Percentiles rank a stretch among this genome's conserved stretches.
Conservation (phyloP, 441 rosid genomes). For the Macaranga tanarius region DNA sequence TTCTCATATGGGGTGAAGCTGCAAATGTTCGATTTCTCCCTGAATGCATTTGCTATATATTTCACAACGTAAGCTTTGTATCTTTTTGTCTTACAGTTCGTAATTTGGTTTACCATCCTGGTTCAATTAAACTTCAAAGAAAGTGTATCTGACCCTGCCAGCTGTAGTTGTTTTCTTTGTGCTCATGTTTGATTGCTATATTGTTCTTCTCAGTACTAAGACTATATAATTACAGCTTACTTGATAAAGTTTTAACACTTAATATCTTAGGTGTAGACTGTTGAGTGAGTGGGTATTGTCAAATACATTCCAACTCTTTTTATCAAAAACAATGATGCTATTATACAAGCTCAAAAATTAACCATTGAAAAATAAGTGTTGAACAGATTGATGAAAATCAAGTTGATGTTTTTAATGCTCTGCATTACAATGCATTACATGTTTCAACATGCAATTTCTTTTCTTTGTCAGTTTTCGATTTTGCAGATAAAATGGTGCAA, state of each 20-base stretch:
- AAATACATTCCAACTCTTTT: neutral
- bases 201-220: neutral
- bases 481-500: neutral
- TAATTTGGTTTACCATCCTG: neutral
- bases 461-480: neutral
- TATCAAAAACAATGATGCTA: neutral
- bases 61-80: conserved; percentile 78
- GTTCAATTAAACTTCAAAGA: neutral
- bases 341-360: neutral
- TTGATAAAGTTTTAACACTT: neutral
- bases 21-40: conserved; percentile 99
- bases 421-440: neutral
- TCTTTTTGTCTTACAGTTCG: neutral
- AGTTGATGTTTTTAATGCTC: neutral
- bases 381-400: neutral
- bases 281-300: neutral
- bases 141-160: neutral
- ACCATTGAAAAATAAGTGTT: neutral
- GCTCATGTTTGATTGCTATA: neutral
- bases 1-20: conserved; percentile 99
- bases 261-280: neutral
- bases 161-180: neutral
- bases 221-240: neutral
- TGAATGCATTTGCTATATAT: conserved; percentile 96
- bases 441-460: neutral